Percentiles rank a stretch among this genome's conserved stretches.
Evolutionary conservation across 192 early-diverging fungal genomes (phyloP).

Genomic region (Coemansia sp.): DNA sequence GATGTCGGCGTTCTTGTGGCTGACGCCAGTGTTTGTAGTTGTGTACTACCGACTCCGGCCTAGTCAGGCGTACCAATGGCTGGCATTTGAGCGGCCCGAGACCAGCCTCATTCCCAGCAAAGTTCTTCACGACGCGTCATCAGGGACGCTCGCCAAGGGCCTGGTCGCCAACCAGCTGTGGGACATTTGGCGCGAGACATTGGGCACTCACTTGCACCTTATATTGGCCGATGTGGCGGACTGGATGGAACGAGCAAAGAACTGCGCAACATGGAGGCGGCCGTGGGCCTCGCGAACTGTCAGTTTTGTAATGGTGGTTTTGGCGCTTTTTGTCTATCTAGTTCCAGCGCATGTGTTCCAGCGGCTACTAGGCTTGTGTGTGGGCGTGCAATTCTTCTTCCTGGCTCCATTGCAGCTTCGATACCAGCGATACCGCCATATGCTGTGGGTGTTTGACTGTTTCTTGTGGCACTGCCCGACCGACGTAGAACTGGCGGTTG

Average conservation of each 20-base stretch:
- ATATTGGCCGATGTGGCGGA: slow-evolving; percentile 53
- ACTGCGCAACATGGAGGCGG: slow-evolving; percentile 57
- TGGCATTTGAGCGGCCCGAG: slow-evolving; percentile 55
- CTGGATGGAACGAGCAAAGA: slow-evolving; percentile 59
- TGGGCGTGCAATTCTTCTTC: slow-evolving; percentile 58
- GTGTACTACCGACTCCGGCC: slow-evolving; percentile 57
- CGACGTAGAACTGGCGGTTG: slow-evolving; percentile 51
- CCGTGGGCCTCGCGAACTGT: slow-evolving; percentile 53
- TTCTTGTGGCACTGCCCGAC: slow-evolving; percentile 56
- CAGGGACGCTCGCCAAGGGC: slow-evolving; percentile 52
- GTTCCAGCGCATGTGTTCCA: slow-evolving; percentile 41
- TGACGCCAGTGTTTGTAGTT: slow-evolving; percentile 52
- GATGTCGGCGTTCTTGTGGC: slow-evolving; percentile 38
- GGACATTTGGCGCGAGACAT: slow-evolving; percentile 56
- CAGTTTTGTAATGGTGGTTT: slow-evolving; percentile 26
- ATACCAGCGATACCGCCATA: slow-evolving; percentile 50
- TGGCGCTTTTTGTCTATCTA: slow-evolving; percentile 39
- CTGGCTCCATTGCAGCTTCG: slow-evolving; percentile 52
- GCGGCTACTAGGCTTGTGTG: slow-evolving; percentile 38
- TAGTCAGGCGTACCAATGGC: slow-evolving; percentile 52
- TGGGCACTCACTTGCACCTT: slow-evolving; percentile 52
- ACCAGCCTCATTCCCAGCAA: slow-evolving; percentile 57
- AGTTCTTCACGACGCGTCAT: slow-evolving; percentile 48
- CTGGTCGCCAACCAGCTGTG: slow-evolving; percentile 51
- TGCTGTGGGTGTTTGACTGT: slow-evolving; percentile 54